A percentile compares a stretch with the other conserved stretches of the same genome.
These are phyloP conservation scores for Diversispora epigaea DNA, from an alignment of 192 early-diverging fungal genomes.

Conservation along the genomic window DNA sequence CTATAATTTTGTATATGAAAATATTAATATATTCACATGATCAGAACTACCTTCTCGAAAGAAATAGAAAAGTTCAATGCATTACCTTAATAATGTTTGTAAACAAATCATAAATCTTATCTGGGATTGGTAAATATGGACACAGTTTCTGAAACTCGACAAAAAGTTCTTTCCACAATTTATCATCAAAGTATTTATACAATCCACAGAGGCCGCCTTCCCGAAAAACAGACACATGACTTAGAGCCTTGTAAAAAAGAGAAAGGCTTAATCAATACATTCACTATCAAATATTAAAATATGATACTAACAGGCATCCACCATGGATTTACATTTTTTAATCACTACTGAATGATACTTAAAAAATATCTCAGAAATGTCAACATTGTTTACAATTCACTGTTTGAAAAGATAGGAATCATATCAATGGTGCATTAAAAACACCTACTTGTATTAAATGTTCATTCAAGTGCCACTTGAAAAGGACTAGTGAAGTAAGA, in stretches of 20 bases:
- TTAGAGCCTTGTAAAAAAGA: conserved; percentile 17
- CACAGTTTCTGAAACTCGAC: conserved; percentile 11
- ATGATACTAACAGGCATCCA: conserved; percentile 17
- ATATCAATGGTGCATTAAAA: conserved; percentile 11
- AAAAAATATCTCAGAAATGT: conserved; percentile 18
- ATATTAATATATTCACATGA: background rate
- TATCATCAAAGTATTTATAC: conserved; percentile 5
- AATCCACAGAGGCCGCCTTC: background rate
- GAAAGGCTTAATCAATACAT: background rate
- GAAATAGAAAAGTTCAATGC: background rate
- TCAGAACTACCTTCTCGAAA: conserved; percentile 5
- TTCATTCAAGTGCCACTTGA: background rate
- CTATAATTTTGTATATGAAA: conserved; percentile 15
- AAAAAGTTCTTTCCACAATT: conserved; percentile 20
- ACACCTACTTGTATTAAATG: conserved; percentile 9
- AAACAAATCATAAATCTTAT: conserved; percentile 9
- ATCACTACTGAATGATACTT: background rate
- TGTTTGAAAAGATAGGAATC: conserved; percentile 9
- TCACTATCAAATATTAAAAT: conserved; percentile 15
- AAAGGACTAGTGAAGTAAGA: conserved; percentile 1
- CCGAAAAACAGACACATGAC: conserved; percentile 26
- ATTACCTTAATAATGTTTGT: conserved; percentile 11
- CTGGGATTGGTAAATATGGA: conserved; percentile 10
- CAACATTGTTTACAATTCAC: conserved; percentile 11
- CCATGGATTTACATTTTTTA: conserved; percentile 14